Evolutionary conservation across 768 basidiomycete genomes (phyloP).

Genomic region (Imleria badia): DNA sequence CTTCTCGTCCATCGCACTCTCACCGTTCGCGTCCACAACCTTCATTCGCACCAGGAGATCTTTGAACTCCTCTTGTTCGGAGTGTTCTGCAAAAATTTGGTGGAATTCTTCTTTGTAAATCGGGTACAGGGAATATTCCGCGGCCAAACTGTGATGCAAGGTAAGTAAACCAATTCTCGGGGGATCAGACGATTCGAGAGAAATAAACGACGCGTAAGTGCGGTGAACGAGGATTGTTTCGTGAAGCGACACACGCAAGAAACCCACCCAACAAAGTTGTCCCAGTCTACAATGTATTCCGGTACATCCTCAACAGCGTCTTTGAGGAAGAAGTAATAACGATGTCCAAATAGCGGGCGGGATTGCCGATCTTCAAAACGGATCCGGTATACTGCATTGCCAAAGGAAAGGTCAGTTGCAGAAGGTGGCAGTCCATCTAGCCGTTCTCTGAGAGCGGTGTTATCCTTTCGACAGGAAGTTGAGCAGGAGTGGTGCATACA

Average conservation of each 20-base stretch:
- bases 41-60: constrained; percentile 88
- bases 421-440: constrained; percentile 70
- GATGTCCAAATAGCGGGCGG: constrained; percentile 77
- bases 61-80: constrained; percentile 75
- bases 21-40: constrained; percentile 82
- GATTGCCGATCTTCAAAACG: constrained; percentile 73
- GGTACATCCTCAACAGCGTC: constrained; percentile 98
- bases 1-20: constrained; percentile 89
- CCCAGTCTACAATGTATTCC: constrained; percentile 97
- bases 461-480: constrained; percentile 7
- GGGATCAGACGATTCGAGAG: neutral
- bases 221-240: neutral
- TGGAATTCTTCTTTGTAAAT: constrained; percentile 90
- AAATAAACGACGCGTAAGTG: neutral
- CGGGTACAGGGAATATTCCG: constrained; percentile 71
- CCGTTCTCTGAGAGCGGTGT: constrained; percentile 51
- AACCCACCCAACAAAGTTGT: constrained; percentile 79
- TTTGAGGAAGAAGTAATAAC: constrained; percentile 89
- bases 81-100: constrained; percentile 81
- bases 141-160: constrained; percentile 63
- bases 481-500: constrained; percentile 53
- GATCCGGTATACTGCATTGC: constrained; percentile 89
- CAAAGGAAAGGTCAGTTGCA: constrained; percentile 72
- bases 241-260: neutral
- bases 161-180: constrained; percentile 12